Evolutionary conservation across 768 basidiomycete species (phyloP), one percentile per base, ranked within the genome.

Genomic region (Boletus subparvulus): DNA sequence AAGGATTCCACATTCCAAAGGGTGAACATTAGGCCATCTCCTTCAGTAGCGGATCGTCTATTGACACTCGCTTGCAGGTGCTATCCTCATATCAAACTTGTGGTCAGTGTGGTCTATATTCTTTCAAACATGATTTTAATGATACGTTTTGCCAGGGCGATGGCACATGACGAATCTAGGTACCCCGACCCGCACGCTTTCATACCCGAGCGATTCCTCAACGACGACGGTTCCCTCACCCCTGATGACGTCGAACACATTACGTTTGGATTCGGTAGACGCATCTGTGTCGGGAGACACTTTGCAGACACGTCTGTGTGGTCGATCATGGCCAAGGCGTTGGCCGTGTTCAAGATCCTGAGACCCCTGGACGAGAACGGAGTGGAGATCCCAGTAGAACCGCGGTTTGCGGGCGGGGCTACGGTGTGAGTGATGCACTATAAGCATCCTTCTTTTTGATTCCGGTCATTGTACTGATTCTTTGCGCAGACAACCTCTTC

Each of bases 1-100:
- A 67, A 33, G 74, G 76, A 16, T 79, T 79, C 55, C 65, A 78
- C 11, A 85, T 86, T 47, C 83, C 84, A 10, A 75, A 76, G 54
- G 60, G 59, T 61, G 6, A 51, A 28, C 28, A 6, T 17, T 17
- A 3, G 1, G 4, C 28, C 6, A 4, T 14, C 11, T 26, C 7
- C n/a, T 39, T 0, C 11, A 17, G 11, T 6, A 10, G 11, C 6
- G 2, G 19, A 43, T 11, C 1, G 2, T 21, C 1, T 37, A 26
- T 13, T 33, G n/a, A 60, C 11, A 19, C 3, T 1, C 8, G 4
- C 3, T 44, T 35, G 3, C 21, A 62, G 61, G 61, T 32, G 40
- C 55, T 13, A 17, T 54, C 5, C 0, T 61, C 0, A 11, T 61
- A 0, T 6, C 51, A 4, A 61, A 62, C 41, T 3, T 58, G 0